phyloP scores from a whole-genome alignment of 2,329 filamentous ascomycete species.

The Fusarium marasasianum region DNA sequence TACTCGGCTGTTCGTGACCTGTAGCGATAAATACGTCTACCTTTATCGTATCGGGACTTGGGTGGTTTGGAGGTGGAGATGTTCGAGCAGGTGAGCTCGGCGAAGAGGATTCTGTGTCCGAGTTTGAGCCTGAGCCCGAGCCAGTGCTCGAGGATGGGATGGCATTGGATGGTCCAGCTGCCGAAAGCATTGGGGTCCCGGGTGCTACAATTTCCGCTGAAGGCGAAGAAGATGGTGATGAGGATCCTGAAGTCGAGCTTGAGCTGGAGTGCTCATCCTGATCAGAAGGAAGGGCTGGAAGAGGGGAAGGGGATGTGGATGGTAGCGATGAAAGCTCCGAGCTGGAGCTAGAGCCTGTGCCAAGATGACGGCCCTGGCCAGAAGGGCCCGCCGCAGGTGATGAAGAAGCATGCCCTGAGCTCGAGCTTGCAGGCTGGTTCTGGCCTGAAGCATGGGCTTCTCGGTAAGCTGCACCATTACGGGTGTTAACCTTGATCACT shows the following conservation, averaged over 20 bases:
- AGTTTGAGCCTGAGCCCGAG: neutral
- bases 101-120: neutral
- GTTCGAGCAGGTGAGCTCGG: neutral
- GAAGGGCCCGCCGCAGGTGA: neutral
- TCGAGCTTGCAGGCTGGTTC: neutral
- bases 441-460: too few species aligned
- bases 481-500: neutral
- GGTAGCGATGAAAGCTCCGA: neutral
- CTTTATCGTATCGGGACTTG: neutral
- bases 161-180: neutral
- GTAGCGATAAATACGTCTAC: neutral
- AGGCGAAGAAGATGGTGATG: neutral
- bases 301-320: neutral
- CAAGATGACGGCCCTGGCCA: too few species aligned
- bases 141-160: neutral
- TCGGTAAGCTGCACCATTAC: neutral
- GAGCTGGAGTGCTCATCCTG: neutral
- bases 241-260: neutral
- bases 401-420: neutral
- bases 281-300: neutral
- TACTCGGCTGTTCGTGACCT: neutral
- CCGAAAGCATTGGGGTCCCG: neutral
- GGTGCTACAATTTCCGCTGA: neutral
- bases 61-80: neutral
- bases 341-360: neutral